Evolutionary conservation across 352 stramenopile genomes (phyloP).

Genomic region (Phytophthora melonis): DNA sequence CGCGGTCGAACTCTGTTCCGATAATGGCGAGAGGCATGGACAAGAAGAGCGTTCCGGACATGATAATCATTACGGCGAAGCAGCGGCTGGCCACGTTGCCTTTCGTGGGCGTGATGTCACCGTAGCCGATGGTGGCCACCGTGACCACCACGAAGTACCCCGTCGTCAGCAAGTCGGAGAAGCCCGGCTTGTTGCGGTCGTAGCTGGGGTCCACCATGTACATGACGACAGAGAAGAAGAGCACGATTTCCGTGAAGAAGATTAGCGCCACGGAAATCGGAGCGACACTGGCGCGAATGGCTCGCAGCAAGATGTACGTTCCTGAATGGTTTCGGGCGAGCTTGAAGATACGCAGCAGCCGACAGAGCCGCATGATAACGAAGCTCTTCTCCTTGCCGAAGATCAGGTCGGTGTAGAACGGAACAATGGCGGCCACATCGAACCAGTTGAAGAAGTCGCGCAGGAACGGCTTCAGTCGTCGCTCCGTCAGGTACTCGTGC

Average conservation of each 20-base stretch:
- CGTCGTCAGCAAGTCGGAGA: constrained; percentile 77
- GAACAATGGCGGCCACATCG: constrained; percentile 70
- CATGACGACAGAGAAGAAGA: constrained; percentile 85
- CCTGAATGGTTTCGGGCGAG: constrained; percentile 81
- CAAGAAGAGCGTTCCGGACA: constrained; percentile 85
- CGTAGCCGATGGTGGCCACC: constrained; percentile 80
- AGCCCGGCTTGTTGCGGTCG: constrained; percentile 67
- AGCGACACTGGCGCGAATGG: constrained; percentile 75
- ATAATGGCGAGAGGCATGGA: constrained; percentile 90
- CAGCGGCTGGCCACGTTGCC: constrained; percentile 70
- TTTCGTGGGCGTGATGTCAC: constrained; percentile 80
- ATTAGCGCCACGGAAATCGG: constrained; percentile 84
- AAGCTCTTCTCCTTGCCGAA: constrained; percentile 82
- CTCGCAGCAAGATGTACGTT: constrained; percentile 80
- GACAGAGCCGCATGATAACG: constrained; percentile 73
- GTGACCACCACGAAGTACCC: constrained; percentile 85
- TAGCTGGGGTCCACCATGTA: constrained; percentile 83
- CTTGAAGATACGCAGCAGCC: constrained; percentile 84
- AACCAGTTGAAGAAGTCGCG: constrained; percentile 88
- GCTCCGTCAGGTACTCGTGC: constrained; percentile 74
- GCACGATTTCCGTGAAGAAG: constrained; percentile 84
- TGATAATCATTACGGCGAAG: constrained; percentile 85
- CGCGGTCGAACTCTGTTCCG: constrained; percentile 83
- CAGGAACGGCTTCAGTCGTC: constrained; percentile 72
- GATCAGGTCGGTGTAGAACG: constrained; percentile 81